Evolutionary conservation across 805 yeast genomes (phyloP).

Genomic region (Candida parachauliodes): DNA sequence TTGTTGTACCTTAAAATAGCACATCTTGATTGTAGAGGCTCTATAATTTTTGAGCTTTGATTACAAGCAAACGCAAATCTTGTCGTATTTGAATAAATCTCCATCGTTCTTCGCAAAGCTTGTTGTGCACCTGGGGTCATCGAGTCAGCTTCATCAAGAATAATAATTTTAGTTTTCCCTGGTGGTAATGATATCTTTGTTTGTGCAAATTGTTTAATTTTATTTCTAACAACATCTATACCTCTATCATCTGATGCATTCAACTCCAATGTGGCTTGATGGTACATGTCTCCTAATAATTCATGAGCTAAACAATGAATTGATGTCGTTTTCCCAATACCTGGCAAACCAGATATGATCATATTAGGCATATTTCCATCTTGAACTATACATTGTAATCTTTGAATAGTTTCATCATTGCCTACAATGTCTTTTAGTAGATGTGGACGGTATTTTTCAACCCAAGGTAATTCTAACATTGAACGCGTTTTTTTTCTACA

Average conservation of each 20-base stretch:
- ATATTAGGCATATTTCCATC: constrained; percentile 98
- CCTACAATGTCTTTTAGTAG: constrained; percentile 85
- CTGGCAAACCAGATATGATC: constrained; percentile 94
- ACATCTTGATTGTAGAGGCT: constrained; percentile 94
- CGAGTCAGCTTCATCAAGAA: constrained; percentile 92
- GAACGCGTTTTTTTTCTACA: constrained; percentile 4
- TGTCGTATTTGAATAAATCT: constrained; percentile 89
- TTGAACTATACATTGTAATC: constrained; percentile 76
- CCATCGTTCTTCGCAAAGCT: constrained; percentile 93
- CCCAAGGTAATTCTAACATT: constrained; percentile 47
- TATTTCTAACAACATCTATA: constrained; percentile 90
- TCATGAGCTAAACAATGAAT: constrained; percentile 86
- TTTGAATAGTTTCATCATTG: constrained; percentile 81
- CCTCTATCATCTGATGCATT: constrained; percentile 98
- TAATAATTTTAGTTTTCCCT: constrained; percentile 89
- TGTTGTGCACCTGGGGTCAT: constrained; percentile 98
- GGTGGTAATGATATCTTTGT: constrained; percentile 83
- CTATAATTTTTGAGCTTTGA: constrained; percentile 90
- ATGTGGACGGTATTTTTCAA: constrained; percentile 92
- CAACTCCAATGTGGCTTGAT: constrained; percentile 84
- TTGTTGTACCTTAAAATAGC: constrained; percentile 85
- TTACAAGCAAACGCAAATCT: constrained; percentile 99
- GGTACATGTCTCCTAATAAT: constrained; percentile 66
- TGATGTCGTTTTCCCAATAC: constrained; percentile 96
- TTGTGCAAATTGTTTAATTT: constrained; percentile 94